Conservation (phyloP, 345 rosid genomes). For the Eucalyptus urophylla region DNA sequence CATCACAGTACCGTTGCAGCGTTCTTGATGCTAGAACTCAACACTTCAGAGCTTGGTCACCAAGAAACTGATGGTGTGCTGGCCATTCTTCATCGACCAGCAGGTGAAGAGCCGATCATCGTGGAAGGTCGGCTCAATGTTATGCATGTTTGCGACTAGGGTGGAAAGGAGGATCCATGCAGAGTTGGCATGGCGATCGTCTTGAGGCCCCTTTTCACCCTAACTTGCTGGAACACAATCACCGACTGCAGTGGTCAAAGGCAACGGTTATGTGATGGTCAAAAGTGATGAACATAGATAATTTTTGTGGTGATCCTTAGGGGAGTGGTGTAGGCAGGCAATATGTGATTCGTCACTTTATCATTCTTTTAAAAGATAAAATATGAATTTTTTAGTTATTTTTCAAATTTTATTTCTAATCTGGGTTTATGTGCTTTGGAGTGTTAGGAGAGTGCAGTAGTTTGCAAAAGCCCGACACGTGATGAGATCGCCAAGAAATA, state of each 20-base stretch:
- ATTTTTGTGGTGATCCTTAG: background rate
- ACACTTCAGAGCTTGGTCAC: background rate
- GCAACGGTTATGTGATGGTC: background rate
- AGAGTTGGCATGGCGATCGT: background rate
- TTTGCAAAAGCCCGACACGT: too few species aligned
- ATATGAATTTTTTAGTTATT: too few species aligned
- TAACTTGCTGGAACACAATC: background rate
- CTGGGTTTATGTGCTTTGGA: fast-evolving
- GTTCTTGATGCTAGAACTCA: background rate
- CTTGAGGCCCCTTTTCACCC: background rate
- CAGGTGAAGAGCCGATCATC: background rate
- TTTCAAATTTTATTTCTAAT: too few species aligned
- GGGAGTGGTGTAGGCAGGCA: fast-evolving
- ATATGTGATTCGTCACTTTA: fast-evolving
- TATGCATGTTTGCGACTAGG: background rate
- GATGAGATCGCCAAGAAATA: too few species aligned
- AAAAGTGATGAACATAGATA: background rate
- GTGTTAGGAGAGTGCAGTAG: fast-evolving
- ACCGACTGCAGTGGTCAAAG: background rate
- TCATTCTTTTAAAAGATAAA: background rate
- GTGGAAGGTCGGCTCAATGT: background rate
- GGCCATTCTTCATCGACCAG: background rate
- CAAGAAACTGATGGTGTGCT: background rate
- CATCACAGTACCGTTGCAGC: background rate
- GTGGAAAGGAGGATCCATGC: background rate